These are phyloP conservation scores for Pluteus cervinus DNA, from an alignment of 768 basidiomycete species.

Conservation along the genomic window DNA sequence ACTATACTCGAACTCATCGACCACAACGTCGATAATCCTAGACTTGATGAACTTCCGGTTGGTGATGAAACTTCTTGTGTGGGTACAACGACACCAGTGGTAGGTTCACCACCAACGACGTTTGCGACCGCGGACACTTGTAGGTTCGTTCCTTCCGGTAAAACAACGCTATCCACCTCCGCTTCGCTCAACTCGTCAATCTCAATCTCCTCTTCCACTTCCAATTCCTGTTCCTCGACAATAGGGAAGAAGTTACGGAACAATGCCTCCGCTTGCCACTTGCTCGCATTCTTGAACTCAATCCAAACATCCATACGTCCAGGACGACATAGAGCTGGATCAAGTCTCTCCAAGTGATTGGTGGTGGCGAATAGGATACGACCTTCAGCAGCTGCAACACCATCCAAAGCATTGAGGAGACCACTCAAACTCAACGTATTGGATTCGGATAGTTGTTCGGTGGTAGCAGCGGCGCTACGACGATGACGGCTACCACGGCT, in stretches of 20 bases:
- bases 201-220: neutral
- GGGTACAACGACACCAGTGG: no score
- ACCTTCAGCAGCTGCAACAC: slow-evolving; percentile 83
- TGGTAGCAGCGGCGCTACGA: no score
- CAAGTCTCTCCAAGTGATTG: slow-evolving; percentile 86
- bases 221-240: slow-evolving; percentile 31
- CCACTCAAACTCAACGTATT: slow-evolving; percentile 81
- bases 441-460: slow-evolving; percentile 62
- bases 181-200: no score
- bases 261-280: slow-evolving; percentile 79
- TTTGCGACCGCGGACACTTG: no score
- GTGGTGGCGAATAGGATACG: slow-evolving; percentile 86
- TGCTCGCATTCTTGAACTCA: slow-evolving; percentile 82
- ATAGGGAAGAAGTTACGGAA: slow-evolving; percentile 92
- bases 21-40: slow-evolving; percentile 18
- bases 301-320: slow-evolving; percentile 93
- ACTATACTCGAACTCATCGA: no score
- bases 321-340: slow-evolving; percentile 87
- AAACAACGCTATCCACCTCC: no score
- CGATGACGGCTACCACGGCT: slow-evolving; percentile 32
- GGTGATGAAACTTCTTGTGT: no score
- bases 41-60: no score
- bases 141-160: no score
- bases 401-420: slow-evolving; percentile 79
- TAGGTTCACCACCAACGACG: no score